Evolutionary conservation across 1,139 yeast genomes (phyloP).

Genomic region (Magnusiomyces ingens): DNA sequence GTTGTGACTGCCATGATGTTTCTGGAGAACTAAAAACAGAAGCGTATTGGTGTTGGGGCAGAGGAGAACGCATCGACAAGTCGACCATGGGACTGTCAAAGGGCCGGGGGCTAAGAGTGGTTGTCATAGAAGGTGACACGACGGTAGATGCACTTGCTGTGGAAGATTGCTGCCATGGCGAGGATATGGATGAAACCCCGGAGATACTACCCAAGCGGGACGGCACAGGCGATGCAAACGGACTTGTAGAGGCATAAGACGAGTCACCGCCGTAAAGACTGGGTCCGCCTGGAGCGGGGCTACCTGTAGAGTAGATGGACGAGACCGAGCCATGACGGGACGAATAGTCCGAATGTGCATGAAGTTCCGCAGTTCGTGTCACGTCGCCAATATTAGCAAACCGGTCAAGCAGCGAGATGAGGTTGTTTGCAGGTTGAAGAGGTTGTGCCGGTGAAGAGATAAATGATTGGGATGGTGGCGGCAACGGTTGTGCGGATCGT

Average conservation of each 20-base stretch:
- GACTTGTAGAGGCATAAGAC: constrained; percentile 7
- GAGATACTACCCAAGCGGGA: constrained; percentile 8
- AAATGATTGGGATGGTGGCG: neutral
- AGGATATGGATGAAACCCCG: constrained; percentile 1
- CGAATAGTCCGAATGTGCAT: constrained; percentile 18
- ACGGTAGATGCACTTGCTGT: constrained; percentile 2
- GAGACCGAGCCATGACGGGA: neutral
- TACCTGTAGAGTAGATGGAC: constrained; percentile 4
- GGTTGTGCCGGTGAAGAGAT: neutral
- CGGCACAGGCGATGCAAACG: constrained; percentile 12
- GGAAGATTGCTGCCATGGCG: constrained; percentile 8
- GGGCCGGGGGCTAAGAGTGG: neutral
- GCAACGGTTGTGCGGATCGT: neutral
- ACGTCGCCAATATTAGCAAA: constrained; percentile 74
- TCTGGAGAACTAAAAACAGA: constrained; percentile 15
- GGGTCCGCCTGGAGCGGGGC: constrained; percentile 5
- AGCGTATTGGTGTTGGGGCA: constrained; percentile 9
- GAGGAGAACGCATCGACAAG: constrained; percentile 8
- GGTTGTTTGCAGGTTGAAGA: neutral
- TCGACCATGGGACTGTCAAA: constrained; percentile 4
- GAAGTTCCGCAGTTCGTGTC: constrained; percentile 63
- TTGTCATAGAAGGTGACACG: constrained; percentile 3
- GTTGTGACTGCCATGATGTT: constrained; percentile 9
- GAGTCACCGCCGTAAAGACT: neutral
- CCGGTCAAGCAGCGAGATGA: constrained; percentile 31